Conservation (phyloP, 805 yeast species). For the Monosporozyma yasuniensis region DNA sequence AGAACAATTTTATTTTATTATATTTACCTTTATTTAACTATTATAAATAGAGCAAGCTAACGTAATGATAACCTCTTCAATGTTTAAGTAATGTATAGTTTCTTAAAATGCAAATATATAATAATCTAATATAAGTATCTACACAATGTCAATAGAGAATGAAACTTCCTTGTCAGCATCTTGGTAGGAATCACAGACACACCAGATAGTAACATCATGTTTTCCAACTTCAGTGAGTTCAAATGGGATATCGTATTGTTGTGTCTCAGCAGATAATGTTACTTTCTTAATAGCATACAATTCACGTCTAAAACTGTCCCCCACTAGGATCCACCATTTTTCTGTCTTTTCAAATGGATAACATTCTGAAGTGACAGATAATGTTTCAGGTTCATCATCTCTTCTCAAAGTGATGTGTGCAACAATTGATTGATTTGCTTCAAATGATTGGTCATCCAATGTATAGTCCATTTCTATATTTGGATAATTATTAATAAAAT, state of each 20-base stretch:
- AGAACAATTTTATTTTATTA: no score
- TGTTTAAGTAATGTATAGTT: no score
- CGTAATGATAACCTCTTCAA: no score
- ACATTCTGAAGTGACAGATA: conserved; percentile 47
- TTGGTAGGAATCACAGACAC: conserved; percentile 83
- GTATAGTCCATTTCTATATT: conserved; percentile 62
- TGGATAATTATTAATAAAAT: conserved; percentile 85
- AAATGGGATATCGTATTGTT: conserved; percentile 45
- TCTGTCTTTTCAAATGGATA: conserved; percentile 49
- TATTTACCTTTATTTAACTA: no score
- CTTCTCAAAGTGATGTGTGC: conserved; percentile 46
- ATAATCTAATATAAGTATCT: conserved; percentile 2
- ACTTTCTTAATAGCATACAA: conserved; percentile 68
- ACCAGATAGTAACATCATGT: conserved; percentile 63
- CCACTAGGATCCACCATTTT: conserved; percentile 84
- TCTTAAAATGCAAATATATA: neutral
- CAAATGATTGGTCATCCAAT: conserved; percentile 36
- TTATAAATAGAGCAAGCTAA: no score
- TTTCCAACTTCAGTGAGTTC: conserved; percentile 52
- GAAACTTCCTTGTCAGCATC: conserved; percentile 83
- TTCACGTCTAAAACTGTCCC: conserved; percentile 51
- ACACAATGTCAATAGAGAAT: conserved; percentile 40
- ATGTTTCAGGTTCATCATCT: conserved; percentile 72
- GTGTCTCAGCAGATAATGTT: conserved; percentile 42
- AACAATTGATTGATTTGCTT: conserved; percentile 40